These are phyloP conservation scores for Cornus florida DNA, from an alignment of 148 eudicot genomes.

Conservation along the genomic window DNA sequence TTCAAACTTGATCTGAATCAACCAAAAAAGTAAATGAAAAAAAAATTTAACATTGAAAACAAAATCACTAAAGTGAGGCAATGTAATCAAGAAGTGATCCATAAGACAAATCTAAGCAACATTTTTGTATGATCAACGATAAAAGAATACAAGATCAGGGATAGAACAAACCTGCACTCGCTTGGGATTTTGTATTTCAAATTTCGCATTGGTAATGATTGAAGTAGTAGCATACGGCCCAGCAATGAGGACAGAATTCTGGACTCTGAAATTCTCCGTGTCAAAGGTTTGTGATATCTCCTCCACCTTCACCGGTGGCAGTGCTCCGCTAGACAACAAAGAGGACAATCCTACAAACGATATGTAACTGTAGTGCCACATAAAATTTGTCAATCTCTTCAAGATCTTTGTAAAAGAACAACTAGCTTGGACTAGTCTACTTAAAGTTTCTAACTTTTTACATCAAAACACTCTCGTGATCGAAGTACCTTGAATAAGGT, in stretches of 20 bases:
- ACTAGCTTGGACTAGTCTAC: too few relatives aligned
- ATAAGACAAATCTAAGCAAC: not conserved
- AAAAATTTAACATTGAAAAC: not conserved
- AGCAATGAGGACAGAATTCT: constrained; percentile 71
- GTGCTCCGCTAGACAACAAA: constrained; percentile 47
- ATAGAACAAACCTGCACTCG: constrained; percentile 71
- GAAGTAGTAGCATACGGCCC: constrained; percentile 86
- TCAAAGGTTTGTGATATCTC: constrained; percentile 89
- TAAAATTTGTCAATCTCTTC: not conserved
- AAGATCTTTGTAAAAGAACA: too few relatives aligned
- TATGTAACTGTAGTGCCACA: constrained; percentile 63
- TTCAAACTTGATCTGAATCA: constrained; percentile 63
- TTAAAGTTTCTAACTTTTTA: too few relatives aligned
- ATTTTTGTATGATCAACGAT: not conserved
- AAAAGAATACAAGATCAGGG: not conserved
- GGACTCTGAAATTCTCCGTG: constrained; percentile 68
- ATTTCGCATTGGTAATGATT: constrained; percentile 74
- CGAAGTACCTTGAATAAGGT: too few relatives aligned
- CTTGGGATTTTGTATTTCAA: constrained; percentile 91
- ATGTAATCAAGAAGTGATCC: not conserved
- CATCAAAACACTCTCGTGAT: too few relatives aligned
- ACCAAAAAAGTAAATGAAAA: not conserved
- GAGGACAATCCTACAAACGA: constrained; percentile 80
- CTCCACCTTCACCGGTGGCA: constrained; percentile 68
- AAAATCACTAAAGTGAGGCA: too few relatives aligned